Percentiles rank a stretch among this genome's conserved stretches.
phyloP scores from a whole-genome alignment of 306 rosid genomes.

The Medicago ruthenica region DNA sequence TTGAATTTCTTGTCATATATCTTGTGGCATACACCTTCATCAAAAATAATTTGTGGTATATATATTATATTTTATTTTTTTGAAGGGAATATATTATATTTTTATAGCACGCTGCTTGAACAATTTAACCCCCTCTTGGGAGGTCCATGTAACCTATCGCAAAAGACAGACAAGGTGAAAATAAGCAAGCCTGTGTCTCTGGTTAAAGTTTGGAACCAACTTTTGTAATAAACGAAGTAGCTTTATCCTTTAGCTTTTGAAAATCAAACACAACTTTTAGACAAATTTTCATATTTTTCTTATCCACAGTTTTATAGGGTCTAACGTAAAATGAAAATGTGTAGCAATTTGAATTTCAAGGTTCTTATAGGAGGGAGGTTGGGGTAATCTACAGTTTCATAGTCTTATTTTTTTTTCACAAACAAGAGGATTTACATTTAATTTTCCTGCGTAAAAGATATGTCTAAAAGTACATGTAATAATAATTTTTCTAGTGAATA shows the following conservation, averaged over 20 bases:
- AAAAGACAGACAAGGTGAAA: conserved; percentile 15
- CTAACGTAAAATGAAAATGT: conserved; percentile 7
- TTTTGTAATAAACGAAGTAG: conserved; percentile 65
- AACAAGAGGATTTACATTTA: background rate
- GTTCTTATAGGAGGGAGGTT: background rate
- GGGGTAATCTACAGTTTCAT: background rate
- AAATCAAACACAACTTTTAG: conserved; percentile 50
- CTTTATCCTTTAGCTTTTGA: conserved; percentile 72
- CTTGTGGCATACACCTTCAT: background rate
- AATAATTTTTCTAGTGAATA: conserved; percentile 13
- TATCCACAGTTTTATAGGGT: conserved; percentile 41
- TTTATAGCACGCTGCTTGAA: conserved; percentile 27
- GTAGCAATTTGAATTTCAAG: conserved; percentile 45
- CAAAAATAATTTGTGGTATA: too few relatives aligned
- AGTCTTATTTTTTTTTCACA: background rate
- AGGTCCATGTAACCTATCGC: conserved; percentile 10
- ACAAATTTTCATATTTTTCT: conserved; percentile 4
- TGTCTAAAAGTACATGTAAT: background rate
- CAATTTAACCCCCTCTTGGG: conserved; percentile 29
- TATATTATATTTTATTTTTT: background rate
- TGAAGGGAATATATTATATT: background rate
- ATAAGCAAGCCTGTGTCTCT: conserved; percentile 45
- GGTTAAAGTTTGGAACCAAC: conserved; percentile 41
- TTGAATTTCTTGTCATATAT: background rate
- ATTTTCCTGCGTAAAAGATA: background rate